Evolutionary conservation across 805 yeast species (phyloP), one percentile per base, ranked within the genome.

Genomic region (Alloascoidea hylecoeti): DNA sequence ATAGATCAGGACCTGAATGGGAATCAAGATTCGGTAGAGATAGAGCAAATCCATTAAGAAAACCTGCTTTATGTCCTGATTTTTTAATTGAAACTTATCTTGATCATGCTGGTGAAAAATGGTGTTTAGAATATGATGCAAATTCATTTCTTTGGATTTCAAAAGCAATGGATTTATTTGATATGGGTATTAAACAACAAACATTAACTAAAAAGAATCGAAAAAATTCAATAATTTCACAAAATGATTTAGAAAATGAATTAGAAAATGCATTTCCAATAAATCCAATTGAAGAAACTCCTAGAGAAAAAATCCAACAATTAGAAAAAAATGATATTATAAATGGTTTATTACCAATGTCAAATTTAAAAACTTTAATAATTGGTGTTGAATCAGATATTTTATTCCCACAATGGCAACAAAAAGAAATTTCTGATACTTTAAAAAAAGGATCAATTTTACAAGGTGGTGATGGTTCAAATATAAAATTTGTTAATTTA

Each of bases 1-100:
- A 88, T 56, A 66, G 96, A 47, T 83, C 95, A 1, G 96, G 96
- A 2, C 96, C 96, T 1, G 96, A 88, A 57, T 88, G 96, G 96
- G 96, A 88, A 55, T 73, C 76, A 43, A 63, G 96, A 42, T 88
- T 88, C 55, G 95, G 95, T 3, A 72, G 94, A 40, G 84, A 80
- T 48, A 65, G 96, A 42, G 79, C 94, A 0, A 86, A 84, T 51
- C 89, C 85, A 15, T 61, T 74, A 1, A 66, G 64, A 43, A 71
- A 79, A 12, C 95, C 96, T 2, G 95, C 95, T 0, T 62, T 88
- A 19, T 88, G 96, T 55, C 95, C 96, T 0, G 96, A 88, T 52
- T 88, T 85, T 53, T 58, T 86, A 42, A 88, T 88, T 36, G 96
- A 88, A 55, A 88, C 95, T 0, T 88, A 88, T 49, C 63, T 88